A percentile compares a stretch with the other conserved stretches of the same genome.
These are phyloP conservation scores for Aspergillus asperescens DNA, from an alignment of 495 filamentous ascomycete genomes.

Conservation along the genomic window DNA sequence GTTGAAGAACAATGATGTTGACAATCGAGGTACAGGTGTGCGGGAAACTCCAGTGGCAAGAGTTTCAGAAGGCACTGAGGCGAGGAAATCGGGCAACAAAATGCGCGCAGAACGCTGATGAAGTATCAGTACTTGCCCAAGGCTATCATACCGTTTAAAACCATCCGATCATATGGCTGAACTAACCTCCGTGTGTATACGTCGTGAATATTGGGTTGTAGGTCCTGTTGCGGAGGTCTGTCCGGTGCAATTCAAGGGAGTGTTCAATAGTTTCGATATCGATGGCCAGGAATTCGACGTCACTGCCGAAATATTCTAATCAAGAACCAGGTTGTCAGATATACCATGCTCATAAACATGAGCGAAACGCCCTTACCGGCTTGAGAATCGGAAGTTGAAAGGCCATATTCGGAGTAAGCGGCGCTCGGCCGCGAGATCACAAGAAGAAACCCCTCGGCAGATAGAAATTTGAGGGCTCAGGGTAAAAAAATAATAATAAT, in stretches of 20 bases:
- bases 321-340: conserved; percentile 13
- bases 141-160: not conserved
- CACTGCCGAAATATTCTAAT: conserved; percentile 35
- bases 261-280: conserved; percentile 36
- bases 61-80: conserved; percentile 25
- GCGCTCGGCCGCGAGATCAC: conserved; percentile 37
- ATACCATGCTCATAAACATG: not conserved
- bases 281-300: conserved; percentile 44
- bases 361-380: conserved; percentile 28
- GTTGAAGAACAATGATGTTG: conserved; percentile 18
- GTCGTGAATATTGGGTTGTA: conserved; percentile 11
- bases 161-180: conserved; percentile 17
- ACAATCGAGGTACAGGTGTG: conserved; percentile 18
- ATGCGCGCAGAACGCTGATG: conserved; percentile 10
- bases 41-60: conserved; percentile 19
- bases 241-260: conserved; percentile 33
- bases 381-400: conserved; percentile 41
- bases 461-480: not conserved
- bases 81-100: conserved; percentile 28
- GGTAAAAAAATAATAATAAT: conserved; percentile 6
- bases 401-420: conserved; percentile 43
- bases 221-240: conserved; percentile 16
- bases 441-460: conserved; percentile 19
- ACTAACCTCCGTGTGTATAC: conserved; percentile 11
- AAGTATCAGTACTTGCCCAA: not conserved